A percentile compares a stretch with the other conserved stretches of the same genome.
phyloP scores from a whole-genome alignment of 805 yeast species.

The Brettanomyces bruxellensis region DNA sequence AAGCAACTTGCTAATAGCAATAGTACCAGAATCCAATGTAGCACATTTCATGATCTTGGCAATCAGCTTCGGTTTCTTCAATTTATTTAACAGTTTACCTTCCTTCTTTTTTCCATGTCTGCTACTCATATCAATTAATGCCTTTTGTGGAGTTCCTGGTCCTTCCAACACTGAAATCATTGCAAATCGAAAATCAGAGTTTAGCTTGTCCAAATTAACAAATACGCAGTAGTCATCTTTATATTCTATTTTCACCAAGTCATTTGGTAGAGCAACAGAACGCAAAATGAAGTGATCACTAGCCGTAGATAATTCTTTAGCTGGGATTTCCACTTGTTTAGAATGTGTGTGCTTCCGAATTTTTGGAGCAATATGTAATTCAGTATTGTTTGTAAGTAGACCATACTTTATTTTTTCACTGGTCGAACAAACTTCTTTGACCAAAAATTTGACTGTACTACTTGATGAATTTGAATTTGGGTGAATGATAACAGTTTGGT shows the following conservation, averaged over 20 bases:
- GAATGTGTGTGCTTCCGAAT: constrained; percentile 25
- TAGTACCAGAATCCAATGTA: constrained; percentile 27
- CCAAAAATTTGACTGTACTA: constrained; percentile 45
- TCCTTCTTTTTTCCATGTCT: constrained; percentile 7
- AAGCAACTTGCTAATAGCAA: constrained; percentile 45
- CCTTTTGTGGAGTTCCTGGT: constrained; percentile 30
- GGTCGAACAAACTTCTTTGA: constrained; percentile 33
- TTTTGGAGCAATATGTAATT: constrained; percentile 59
- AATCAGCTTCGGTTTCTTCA: constrained; percentile 1
- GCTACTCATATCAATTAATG: constrained; percentile 1
- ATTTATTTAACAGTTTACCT: background rate
- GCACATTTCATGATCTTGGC: constrained; percentile 31
- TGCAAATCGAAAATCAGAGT: constrained; percentile 29
- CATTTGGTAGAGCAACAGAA: background rate
- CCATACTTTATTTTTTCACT: constrained; percentile 22
- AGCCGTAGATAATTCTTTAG: constrained; percentile 13
- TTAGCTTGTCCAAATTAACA: background rate
- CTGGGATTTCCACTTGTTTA: background rate
- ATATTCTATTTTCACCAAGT: background rate
- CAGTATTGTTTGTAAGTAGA: constrained; percentile 31
- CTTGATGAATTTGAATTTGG: constrained; percentile 42
- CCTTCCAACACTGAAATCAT: constrained; percentile 45
- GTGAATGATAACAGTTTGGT: constrained; percentile 57
- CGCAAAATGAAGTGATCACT: background rate
- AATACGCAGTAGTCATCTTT: background rate